Evolutionary conservation across 2,329 filamentous ascomycete genomes (phyloP).

Genomic region (Fusarium domesticum): DNA sequence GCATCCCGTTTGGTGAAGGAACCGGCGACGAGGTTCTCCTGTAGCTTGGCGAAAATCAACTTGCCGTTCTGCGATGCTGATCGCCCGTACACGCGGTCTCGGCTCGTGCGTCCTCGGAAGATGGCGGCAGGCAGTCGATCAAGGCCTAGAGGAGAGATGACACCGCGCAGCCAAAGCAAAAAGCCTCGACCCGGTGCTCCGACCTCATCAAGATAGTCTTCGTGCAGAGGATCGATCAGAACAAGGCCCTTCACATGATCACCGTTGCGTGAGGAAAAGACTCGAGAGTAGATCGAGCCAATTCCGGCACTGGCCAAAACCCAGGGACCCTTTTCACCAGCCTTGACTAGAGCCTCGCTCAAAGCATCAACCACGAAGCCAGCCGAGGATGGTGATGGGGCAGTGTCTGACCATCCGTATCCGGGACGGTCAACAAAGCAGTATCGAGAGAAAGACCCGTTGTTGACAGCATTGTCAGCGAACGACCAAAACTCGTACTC

Average conservation of each 20-base stretch:
- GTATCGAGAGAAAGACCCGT: constrained; percentile 81
- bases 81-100: constrained; percentile 81
- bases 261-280: constrained; percentile 83
- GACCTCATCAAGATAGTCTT: constrained; percentile 72
- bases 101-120: constrained; percentile 73
- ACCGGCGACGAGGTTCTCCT: constrained; percentile 85
- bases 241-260: constrained; percentile 73
- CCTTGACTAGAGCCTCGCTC: constrained; percentile 76
- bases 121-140: constrained; percentile 77
- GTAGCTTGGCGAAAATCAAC: constrained; percentile 83
- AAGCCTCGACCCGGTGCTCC: constrained; percentile 72
- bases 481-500: constrained; percentile 78
- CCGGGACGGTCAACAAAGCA: constrained; percentile 96
- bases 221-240: constrained; percentile 84
- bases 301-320: constrained; percentile 82
- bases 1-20: constrained; percentile 84
- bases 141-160: constrained; percentile 82
- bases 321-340: constrained; percentile 85
- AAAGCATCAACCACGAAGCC: constrained; percentile 89
- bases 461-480: constrained; percentile 70
- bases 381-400: constrained; percentile 87
- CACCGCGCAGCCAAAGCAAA: constrained; percentile 78
- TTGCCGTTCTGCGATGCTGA: constrained; percentile 77
- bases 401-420: constrained; percentile 82
- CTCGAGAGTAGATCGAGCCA: constrained; percentile 83